Base-by-base conservation (phyloP, 345 rosid genomes). In the Populus euphratica region DNA sequence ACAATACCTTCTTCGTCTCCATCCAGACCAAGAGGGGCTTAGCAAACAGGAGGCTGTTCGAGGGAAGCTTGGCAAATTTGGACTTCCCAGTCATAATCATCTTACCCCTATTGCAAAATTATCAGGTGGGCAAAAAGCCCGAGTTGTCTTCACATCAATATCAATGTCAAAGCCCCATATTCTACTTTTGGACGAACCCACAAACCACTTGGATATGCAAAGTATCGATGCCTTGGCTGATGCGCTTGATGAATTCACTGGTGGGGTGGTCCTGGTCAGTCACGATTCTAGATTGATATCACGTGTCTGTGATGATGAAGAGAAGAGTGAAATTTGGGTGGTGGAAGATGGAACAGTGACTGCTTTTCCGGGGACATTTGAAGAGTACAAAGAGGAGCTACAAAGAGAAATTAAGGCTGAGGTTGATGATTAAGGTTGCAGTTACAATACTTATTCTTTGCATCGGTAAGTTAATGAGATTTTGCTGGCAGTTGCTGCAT, bases 21-120 rank as follows among this genome's bases (percentile, higher is more conserved):
- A 96, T 84, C 99, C 99, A 4, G 98, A 92, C 49, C 98, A 96
- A 84, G 97, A 93, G 76, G 98, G 98, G 63, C 88, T 90, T 23
- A 93, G 99, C 86, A 95, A 93, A 80, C 98, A 92, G 85, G 99
- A 96, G 80, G 96, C 98, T 0, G 97, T 96, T 21, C 90, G 98
- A 10, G 99, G 98, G 18, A 92, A 93, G 86, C 94, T 96, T 6
- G 99, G 99, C 39, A 96, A 92, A 69, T 96, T 88, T 76, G 99
- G 99, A 61, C 93, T 96, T 5, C 93, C 94, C 36, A 92, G 96
- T 82, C 93, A 96, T 83, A 92, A 92, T 76, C 99, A 95, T 75
- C 88, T 93, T 27, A 86, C 94, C 71, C 98, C 99, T 35, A 95
- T 95, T 49, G 91, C 87, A 14, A 95, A 93, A 79, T 75, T 92